These are phyloP conservation scores for Harringtonia lauricola DNA, from an alignment of 2,329 filamentous ascomycete species.

Conservation along the genomic window DNA sequence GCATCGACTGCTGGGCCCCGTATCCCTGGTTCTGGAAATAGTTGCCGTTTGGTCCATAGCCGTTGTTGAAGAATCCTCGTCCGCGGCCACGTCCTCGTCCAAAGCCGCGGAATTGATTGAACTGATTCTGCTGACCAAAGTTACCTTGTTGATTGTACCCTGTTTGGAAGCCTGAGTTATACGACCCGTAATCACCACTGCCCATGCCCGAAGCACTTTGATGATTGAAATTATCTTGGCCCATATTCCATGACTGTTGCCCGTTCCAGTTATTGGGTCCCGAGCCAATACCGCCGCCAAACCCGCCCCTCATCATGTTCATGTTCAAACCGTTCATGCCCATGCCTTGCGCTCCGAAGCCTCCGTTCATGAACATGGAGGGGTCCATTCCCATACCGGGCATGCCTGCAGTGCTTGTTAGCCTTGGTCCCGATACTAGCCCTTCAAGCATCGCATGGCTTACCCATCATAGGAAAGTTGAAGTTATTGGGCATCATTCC, in stretches of 20 bases:
- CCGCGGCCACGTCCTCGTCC: slow-evolving; percentile 56
- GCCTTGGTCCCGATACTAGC: too few relatives aligned
- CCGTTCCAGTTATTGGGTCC: slow-evolving; percentile 70
- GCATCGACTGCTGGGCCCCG: not conserved
- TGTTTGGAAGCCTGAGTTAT: slow-evolving; percentile 68
- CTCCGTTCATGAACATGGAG: slow-evolving; percentile 65
- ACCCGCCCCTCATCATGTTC: slow-evolving; percentile 65
- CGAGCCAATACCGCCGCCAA: slow-evolving; percentile 47
- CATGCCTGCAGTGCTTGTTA: slow-evolving; percentile 55
- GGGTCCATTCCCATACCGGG: slow-evolving; percentile 77
- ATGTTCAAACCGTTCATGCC: slow-evolving; percentile 77
- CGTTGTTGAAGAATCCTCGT: slow-evolving; percentile 39
- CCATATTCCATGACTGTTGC: slow-evolving; percentile 74
- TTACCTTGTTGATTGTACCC: slow-evolving; percentile 75
- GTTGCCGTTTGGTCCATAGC: not conserved
- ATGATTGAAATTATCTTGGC: slow-evolving; percentile 83
- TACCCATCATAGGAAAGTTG: slow-evolving; percentile 78
- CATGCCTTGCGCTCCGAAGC: slow-evolving; percentile 44
- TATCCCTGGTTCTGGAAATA: slow-evolving; percentile 1
- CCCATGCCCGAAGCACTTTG: slow-evolving; percentile 74
- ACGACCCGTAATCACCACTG: slow-evolving; percentile 69
- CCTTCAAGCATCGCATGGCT: slow-evolving; percentile 25
- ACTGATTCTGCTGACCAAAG: slow-evolving; percentile 65
- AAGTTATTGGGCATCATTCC: slow-evolving; percentile 47
- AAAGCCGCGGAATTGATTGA: slow-evolving; percentile 68